Conservation (phyloP, 306 rosid species). For the Luffa aegyptiaca region DNA sequence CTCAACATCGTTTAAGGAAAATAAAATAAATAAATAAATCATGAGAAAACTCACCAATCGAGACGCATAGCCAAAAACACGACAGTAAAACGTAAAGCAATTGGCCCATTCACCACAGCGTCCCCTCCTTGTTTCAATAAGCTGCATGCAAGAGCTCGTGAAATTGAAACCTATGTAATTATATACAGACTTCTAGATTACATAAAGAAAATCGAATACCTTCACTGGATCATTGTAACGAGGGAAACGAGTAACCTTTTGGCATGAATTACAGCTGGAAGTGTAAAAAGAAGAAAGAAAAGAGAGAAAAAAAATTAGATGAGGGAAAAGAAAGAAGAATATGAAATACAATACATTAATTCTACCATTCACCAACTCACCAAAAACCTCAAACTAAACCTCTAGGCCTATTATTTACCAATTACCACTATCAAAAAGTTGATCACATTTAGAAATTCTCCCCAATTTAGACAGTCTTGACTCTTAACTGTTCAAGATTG, state of each 20-base stretch:
- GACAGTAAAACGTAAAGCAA: constrained; percentile 88
- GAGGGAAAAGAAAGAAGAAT: neutral
- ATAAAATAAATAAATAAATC: neutral
- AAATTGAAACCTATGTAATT: constrained; percentile 4
- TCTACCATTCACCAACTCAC: neutral
- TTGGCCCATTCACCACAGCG: constrained; percentile 99
- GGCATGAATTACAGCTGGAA: constrained; percentile 56
- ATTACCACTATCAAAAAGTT: neutral
- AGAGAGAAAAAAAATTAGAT: neutral
- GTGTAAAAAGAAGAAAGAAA: constrained; percentile 17
- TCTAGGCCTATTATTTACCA: neutral
- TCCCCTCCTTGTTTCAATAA: constrained; percentile 85
- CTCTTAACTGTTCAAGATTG: neutral
- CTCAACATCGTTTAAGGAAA: neutral
- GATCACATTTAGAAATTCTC: neutral
- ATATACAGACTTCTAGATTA: constrained; percentile 9
- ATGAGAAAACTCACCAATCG: constrained; percentile 53
- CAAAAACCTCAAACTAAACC: neutral
- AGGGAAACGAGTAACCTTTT: constrained; percentile 59
- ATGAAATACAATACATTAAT: neutral
- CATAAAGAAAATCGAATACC: constrained; percentile 33
- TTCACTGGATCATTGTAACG: constrained; percentile 81
- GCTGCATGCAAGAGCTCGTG: constrained; percentile 38
- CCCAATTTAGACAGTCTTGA: neutral
- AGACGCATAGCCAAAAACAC: constrained; percentile 85